Base-by-base conservation (phyloP, 331 rosid species). In the Rosa hybrid region DNA sequence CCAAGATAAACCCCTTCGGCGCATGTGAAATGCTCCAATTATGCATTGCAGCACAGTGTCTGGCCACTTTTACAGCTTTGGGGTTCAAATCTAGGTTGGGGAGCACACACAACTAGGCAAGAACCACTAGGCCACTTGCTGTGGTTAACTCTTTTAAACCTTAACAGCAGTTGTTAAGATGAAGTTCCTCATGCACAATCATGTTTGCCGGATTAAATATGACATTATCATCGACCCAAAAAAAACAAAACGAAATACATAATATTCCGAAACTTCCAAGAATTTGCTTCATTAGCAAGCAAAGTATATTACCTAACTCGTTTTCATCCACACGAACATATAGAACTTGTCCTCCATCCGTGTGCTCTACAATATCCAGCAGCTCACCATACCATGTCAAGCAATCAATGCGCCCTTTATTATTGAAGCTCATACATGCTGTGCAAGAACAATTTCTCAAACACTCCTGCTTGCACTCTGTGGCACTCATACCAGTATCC, bases 371-470 rank as follows among this genome's bases (percentile, higher is more conserved):
- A 20, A 84, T 0, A 74, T 72, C 77, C 12, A 25, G 8, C 92
- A 89, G 1, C 7, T 49, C 48, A 3, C 17, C 64, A 9, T 51
- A 17, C 77, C 44, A 50, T 68, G 77, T 10, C 56, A 89, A 69
- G 67, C 92, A 89, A 21, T 87, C 87, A 70, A 68, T 3, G 1
- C 81, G 87, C 2, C 71, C 85, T n/a, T 81, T 75, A 49, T 60
- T 34, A 54, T 25, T 83, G 23, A 72, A 76, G 86, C 71, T 84
- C 54, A 48, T 76, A 76, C 84, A 89, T 41, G 91, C 93, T 6
- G 77, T 82, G 79, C 93, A 87, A 38, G 88, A 87, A 68, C 93
- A 89, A 14, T 84, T 82, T 79, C 68, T 84, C 62, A 77, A 57
- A 83, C 93, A 87, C 80, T 72, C 44, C 25, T 14, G 16, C 46